phyloP scores from a whole-genome alignment of 2,329 filamentous ascomycete genomes.

The Colletotrichum magnum region DNA sequence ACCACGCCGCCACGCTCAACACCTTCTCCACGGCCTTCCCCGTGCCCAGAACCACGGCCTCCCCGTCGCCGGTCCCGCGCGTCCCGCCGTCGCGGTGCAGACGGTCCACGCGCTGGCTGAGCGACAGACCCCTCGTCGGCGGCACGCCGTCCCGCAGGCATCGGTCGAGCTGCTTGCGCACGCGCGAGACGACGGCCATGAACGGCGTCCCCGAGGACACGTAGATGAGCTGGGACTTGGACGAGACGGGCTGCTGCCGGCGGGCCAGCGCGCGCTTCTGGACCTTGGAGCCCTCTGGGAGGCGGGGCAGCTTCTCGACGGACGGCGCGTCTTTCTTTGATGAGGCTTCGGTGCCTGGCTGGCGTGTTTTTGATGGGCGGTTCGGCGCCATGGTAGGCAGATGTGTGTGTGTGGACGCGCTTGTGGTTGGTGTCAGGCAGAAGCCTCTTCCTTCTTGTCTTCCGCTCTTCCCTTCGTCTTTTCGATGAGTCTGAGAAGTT shows the following conservation, averaged over 20 bases:
- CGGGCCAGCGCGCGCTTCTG: constrained; percentile 63
- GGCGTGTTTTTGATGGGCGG: constrained; percentile 2
- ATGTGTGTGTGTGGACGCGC: neutral
- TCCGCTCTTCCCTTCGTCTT: neutral
- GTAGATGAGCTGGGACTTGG: constrained; percentile 70
- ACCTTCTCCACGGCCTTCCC: constrained; percentile 77
- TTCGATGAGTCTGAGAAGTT: neutral
- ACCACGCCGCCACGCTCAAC: constrained; percentile 74
- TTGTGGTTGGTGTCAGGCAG: constrained; percentile 1
- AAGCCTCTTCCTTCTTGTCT: neutral
- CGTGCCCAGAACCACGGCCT: constrained; percentile 73
- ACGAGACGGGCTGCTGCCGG: constrained; percentile 57
- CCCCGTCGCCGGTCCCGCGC: constrained; percentile 47
- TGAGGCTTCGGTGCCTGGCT: constrained; percentile 8
- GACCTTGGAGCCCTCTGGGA: constrained; percentile 56
- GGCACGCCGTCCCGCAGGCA: constrained; percentile 64
- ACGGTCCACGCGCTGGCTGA: constrained; percentile 62
- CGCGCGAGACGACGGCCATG: constrained; percentile 76
- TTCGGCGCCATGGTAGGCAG: constrained; percentile 41
- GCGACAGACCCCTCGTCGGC: constrained; percentile 58
- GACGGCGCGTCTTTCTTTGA: constrained; percentile 2
- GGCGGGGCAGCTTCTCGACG: constrained; percentile 28
- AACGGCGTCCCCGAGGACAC: constrained; percentile 76
- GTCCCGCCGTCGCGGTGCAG: constrained; percentile 52
- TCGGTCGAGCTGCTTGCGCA: constrained; percentile 73